A percentile compares a stretch with the other conserved stretches of the same genome.
phyloP scores from a whole-genome alignment of 768 basidiomycete species.

The Phylloporus arenicola region DNA sequence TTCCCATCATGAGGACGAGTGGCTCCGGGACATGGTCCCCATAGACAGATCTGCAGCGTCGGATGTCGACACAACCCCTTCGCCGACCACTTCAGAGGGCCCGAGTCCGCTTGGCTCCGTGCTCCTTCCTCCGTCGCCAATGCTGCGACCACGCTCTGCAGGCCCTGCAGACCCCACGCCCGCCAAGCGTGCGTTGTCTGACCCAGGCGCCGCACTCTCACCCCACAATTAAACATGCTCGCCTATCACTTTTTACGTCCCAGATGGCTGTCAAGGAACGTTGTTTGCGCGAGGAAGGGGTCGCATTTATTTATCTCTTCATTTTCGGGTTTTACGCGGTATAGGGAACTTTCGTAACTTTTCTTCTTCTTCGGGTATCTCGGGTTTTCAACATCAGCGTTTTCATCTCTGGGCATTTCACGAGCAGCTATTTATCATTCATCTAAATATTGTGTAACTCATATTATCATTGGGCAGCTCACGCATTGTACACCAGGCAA shows the following conservation, averaged over 20 bases:
- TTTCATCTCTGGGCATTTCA: slow-evolving; percentile 7
- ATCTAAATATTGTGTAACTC: slow-evolving; percentile 16
- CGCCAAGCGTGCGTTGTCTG: slow-evolving; percentile 7
- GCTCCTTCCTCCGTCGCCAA: slow-evolving; percentile 15
- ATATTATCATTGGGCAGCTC: slow-evolving; percentile 11
- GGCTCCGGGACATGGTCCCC: slow-evolving; percentile 63
- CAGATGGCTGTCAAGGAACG: slow-evolving; percentile 12
- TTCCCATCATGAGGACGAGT: slow-evolving; percentile 49
- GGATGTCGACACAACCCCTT: slow-evolving; percentile 14
- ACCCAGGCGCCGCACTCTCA: slow-evolving; percentile 10
- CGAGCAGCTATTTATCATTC: slow-evolving; percentile 7
- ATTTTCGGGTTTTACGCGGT: slow-evolving; percentile 17
- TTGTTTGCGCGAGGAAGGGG: slow-evolving; percentile 22
- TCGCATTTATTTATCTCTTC: not conserved
- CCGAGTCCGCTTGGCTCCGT: slow-evolving; percentile 3
- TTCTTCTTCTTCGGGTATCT: not conserved
- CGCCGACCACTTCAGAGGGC: slow-evolving; percentile 22
- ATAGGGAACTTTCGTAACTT: slow-evolving; percentile 7
- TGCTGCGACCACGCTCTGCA: slow-evolving; percentile 22
- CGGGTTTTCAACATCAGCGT: not conserved
- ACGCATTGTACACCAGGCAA: slow-evolving; percentile 10
- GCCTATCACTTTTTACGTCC: slow-evolving; percentile 25
- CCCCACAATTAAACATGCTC: slow-evolving; percentile 11
- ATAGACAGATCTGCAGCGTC: slow-evolving; percentile 6
- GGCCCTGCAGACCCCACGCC: slow-evolving; percentile 10